A percentile compares a stretch with the other conserved stretches of the same genome.
Evolutionary conservation across 768 basidiomycete species (phyloP).

Genomic region (Nevesoporus exiguus): DNA sequence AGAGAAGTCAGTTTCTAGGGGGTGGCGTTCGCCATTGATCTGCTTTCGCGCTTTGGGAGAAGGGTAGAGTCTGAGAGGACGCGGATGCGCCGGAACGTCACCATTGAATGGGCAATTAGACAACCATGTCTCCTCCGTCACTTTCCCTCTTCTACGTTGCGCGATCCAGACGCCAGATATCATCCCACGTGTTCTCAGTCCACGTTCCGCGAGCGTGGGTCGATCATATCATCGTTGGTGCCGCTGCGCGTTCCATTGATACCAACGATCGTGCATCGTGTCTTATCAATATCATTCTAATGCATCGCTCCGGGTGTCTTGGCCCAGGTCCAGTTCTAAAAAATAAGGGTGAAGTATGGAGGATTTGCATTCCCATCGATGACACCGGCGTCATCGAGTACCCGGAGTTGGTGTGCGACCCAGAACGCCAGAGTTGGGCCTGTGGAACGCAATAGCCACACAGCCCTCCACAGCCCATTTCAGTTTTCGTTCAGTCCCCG

Average conservation of each 20-base stretch:
- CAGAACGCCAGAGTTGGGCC: too few relatives aligned
- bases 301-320: not conserved
- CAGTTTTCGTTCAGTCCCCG: not conserved
- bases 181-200: constrained; percentile 8
- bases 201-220: constrained; percentile 4
- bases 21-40: not conserved
- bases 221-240: not conserved
- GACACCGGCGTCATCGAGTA: not conserved
- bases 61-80: not conserved
- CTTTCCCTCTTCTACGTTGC: not conserved
- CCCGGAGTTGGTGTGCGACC: not conserved
- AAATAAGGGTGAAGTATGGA: not conserved
- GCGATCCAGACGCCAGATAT: not conserved
- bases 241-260: not conserved
- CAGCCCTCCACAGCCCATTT: constrained; percentile 8
- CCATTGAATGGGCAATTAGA: not conserved
- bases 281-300: not conserved
- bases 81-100: not conserved
- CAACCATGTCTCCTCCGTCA: not conserved
- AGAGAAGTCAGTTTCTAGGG: not conserved
- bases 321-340: not conserved
- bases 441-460: constrained; percentile 1
- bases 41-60: not conserved
- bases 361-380: not conserved
- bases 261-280: not conserved